Evolutionary conservation across 352 stramenopile species (phyloP), one percentile per base, ranked within the genome.

Genomic region (Thalassiosira hispida): DNA sequence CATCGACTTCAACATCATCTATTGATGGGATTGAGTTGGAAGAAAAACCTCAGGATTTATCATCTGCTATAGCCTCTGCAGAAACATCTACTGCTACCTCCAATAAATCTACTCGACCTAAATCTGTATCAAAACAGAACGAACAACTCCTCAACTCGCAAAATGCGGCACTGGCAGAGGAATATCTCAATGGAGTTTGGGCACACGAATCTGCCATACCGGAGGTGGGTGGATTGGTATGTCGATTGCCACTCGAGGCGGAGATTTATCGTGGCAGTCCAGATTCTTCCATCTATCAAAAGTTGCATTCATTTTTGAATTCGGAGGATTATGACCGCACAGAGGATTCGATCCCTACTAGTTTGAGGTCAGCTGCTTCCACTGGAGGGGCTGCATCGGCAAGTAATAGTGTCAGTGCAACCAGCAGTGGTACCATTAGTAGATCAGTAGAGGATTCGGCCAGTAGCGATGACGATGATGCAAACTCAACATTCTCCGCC

Each of bases 141-240:
- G 76, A 91, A 71, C 29, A 85, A 63, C 49, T 91, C 3, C 59
- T 90, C 4, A 53, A 66, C 38, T 55, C 55, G 22, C 83, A 92
- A 68, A 90, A 77, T 57, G 46, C 78, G 18, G 38, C 16, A 38
- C 8, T 38, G 31, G 76, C 70, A 0, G 51, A 86, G 49, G 86
- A 92, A 78, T 91, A 89, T 70, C 62, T 74, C 25, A 83, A 49
- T 5, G 82, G 73, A 23, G 72, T 85, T 33, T 92, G 87, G 87
- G 87, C 87, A 6, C 84, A 92, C 70, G 67, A 84, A 67, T 86
- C 71, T 18, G 61, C 87, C 11, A 66, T 71, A 64, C 81, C 89
- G 14, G 89, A 94, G 78, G 76, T 92, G 8, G 87, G 89, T 23
- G 89, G 89, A 18, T 56, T 94, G 22, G 56, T 94, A 0, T 70